Conservation (phyloP, 495 filamentous ascomycete genomes). For the Hyaloscypha bicolor region DNA sequence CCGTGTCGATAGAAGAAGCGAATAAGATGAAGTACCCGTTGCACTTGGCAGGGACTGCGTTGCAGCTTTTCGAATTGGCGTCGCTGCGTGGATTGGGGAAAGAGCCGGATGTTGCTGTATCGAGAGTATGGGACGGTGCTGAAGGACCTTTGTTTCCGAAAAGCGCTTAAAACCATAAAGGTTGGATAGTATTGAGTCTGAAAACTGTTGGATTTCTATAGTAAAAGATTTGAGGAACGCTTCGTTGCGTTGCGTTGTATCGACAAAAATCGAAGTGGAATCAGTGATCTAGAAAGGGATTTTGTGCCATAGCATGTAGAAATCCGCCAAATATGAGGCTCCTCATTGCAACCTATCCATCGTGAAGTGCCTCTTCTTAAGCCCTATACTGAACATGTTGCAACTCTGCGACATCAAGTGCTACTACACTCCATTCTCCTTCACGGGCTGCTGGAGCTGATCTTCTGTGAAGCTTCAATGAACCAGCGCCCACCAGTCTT, state of each 20-base stretch:
- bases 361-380: too few species aligned
- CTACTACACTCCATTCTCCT: too few species aligned
- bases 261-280: neutral
- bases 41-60: slow-evolving; percentile 24
- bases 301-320: neutral
- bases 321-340: too few species aligned
- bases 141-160: slow-evolving; percentile 18
- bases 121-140: slow-evolving; percentile 23
- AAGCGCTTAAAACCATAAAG: neutral
- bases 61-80: slow-evolving; percentile 29
- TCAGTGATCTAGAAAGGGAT: neutral
- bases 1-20: slow-evolving; percentile 23
- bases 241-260: neutral
- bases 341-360: too few species aligned
- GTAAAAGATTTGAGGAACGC: too few species aligned
- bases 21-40: slow-evolving; percentile 29
- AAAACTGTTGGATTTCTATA: too few species aligned
- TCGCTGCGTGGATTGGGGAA: slow-evolving; percentile 21
- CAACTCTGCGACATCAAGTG: too few species aligned
- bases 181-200: neutral
- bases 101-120: slow-evolving; percentile 23
- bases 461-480: too few species aligned
- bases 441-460: too few species aligned
- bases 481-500: too few species aligned
- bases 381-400: too few species aligned